These are phyloP conservation scores for Smithsoniella earleae DNA, from an alignment of 163 green algal genomes.

Conservation along the genomic window DNA sequence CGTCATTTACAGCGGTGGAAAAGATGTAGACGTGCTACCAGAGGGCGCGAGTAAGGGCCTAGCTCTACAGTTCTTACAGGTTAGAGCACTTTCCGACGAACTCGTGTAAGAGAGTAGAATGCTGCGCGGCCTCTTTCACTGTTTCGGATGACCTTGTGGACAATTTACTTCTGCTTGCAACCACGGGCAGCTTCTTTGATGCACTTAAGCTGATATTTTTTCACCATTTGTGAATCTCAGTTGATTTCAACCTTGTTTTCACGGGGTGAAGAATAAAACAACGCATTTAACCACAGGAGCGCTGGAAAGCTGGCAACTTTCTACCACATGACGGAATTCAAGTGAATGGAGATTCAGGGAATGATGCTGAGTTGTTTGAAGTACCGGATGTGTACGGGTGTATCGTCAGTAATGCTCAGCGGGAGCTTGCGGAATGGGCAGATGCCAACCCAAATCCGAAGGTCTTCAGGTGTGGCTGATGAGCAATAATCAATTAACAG, in stretches of 20 bases:
- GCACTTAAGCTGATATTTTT: no score
- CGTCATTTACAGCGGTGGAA: slow-evolving; percentile 74
- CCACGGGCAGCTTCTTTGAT: no score
- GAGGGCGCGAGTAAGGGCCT: slow-evolving; percentile 58
- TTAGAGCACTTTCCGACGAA: no score
- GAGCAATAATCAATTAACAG: neutral
- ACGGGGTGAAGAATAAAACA: no score
- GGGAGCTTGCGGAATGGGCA: slow-evolving; percentile 59
- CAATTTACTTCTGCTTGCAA: no score
- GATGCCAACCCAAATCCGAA: slow-evolving; percentile 39
- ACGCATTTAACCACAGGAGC: neutral
- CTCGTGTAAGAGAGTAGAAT: no score
- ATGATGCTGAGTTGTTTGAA: slow-evolving; percentile 87
- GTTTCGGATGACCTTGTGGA: no score
- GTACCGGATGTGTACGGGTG: slow-evolving; percentile 63
- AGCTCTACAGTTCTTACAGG: slow-evolving; percentile 62
- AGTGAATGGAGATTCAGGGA: slow-evolving; percentile 85
- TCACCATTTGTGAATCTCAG: no score
- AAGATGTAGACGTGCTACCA: slow-evolving; percentile 82
- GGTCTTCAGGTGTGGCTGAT: slow-evolving; percentile 43
- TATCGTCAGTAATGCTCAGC: slow-evolving; percentile 71
- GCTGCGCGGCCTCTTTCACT: no score
- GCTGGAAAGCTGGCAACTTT: neutral
- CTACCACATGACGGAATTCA: slow-evolving; percentile 35
- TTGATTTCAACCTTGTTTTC: no score